Conservation (phyloP, 2,329 filamentous ascomycete species). For the Verticillium nonalfalfae region DNA sequence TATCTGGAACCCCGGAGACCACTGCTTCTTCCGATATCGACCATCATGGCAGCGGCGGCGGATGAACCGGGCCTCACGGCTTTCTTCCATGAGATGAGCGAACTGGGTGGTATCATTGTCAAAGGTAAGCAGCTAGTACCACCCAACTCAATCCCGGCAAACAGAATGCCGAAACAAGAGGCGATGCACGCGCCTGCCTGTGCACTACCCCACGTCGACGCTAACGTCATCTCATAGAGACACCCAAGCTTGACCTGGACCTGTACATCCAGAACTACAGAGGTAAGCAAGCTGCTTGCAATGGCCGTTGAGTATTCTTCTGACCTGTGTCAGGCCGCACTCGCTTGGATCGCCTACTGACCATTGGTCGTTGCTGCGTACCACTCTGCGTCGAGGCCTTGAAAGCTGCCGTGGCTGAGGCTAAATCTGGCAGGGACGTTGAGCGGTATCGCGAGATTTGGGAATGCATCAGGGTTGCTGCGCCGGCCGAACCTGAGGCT, state of each 20-base stretch:
- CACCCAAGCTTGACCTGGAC: conserved; percentile 84
- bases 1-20: neutral
- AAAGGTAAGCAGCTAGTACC: conserved; percentile 28
- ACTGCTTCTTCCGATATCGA: neutral
- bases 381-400: conserved; percentile 75
- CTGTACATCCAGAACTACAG: conserved; percentile 85
- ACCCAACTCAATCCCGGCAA: neutral
- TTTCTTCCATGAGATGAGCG: conserved; percentile 41
- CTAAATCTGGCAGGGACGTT: conserved; percentile 71
- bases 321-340: conserved; percentile 57
- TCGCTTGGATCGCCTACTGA: conserved; percentile 70
- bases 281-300: conserved; percentile 49
- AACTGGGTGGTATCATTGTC: conserved; percentile 39
- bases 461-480: conserved; percentile 55
- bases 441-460: conserved; percentile 63
- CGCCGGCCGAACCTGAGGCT: conserved; percentile 63
- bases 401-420: conserved; percentile 67
- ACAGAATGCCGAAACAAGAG: neutral
- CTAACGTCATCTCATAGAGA: conserved; percentile 6
- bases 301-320: neutral
- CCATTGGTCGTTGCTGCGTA: conserved; percentile 74
- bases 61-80: conserved; percentile 18
- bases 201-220: conserved; percentile 1
- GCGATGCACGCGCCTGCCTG: neutral
- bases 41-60: conserved; percentile 28